Percentiles rank a stretch among this genome's conserved stretches.
Conservation (phyloP, 2,329 filamentous ascomycete species). For the Teratosphaeria zuluensis region DNA sequence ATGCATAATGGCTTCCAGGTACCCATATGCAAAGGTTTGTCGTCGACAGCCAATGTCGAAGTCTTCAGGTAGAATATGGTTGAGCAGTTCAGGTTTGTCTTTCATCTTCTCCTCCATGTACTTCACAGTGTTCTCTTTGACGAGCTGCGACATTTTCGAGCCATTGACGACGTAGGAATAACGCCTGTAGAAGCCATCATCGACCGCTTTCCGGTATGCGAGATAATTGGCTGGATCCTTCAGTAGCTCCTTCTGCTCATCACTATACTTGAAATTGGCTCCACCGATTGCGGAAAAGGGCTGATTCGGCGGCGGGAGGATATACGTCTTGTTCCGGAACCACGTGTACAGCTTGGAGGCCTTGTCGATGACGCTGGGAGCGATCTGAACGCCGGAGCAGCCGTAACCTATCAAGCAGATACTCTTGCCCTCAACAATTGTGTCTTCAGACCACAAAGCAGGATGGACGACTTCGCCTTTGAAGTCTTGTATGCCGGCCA, state of each 20-base stretch:
- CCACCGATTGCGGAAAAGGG: constrained; percentile 10
- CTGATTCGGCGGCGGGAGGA: constrained; percentile 12
- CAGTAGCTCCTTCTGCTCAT: constrained; percentile 11
- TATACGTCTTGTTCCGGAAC: constrained; percentile 14
- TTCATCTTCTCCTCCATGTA: constrained; percentile 14
- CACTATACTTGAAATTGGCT: constrained; percentile 15
- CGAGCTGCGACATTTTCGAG: constrained; percentile 7
- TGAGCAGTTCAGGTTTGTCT: constrained; percentile 10
- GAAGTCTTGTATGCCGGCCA: constrained; percentile 6
- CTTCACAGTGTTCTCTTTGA: constrained; percentile 9
- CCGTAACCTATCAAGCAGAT: constrained; percentile 11
- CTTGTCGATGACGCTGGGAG: constrained; percentile 11
- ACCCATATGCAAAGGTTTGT: constrained; percentile 13
- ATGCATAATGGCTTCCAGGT: constrained; percentile 11
- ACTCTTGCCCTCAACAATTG: constrained; percentile 6
- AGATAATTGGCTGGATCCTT: constrained; percentile 13
- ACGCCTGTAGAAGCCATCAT: constrained; percentile 9
- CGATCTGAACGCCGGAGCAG: constrained; percentile 14
- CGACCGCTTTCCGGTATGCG: constrained; percentile 14
- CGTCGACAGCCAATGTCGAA: constrained; percentile 13
- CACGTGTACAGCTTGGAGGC: constrained; percentile 13
- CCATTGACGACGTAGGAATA: constrained; percentile 14
- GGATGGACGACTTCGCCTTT: constrained; percentile 10
- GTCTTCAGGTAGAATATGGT: constrained; percentile 10
- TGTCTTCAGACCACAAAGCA: constrained; percentile 5